These are phyloP conservation scores for Lichenothelia convexa DNA, from an alignment of 495 filamentous ascomycete species.

Conservation along the genomic window DNA sequence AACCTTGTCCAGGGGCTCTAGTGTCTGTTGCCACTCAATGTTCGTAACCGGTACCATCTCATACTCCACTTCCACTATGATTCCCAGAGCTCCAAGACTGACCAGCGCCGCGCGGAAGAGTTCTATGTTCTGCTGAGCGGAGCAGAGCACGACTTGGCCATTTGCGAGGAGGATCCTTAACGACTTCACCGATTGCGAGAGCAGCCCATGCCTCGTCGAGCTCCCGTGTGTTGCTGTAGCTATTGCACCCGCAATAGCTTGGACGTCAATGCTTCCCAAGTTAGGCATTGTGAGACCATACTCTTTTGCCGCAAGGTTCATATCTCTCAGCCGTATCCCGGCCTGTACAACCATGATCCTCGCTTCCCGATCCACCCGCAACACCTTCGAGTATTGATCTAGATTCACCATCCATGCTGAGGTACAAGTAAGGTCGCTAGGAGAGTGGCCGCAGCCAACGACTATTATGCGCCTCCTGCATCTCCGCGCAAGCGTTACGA, in stretches of 20 bases:
- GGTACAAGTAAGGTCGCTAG: constrained; percentile 81
- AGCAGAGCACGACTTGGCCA: constrained; percentile 59
- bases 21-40: constrained; percentile 67
- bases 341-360: constrained; percentile 58
- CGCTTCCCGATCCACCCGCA: constrained; percentile 44
- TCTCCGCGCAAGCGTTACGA: constrained; percentile 60
- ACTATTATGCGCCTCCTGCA: constrained; percentile 64
- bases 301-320: constrained; percentile 50
- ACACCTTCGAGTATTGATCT: constrained; percentile 56
- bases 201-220: constrained; percentile 61
- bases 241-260: constrained; percentile 86
- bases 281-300: constrained; percentile 67
- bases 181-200: constrained; percentile 54
- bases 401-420: constrained; percentile 91
- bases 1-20: constrained; percentile 47
- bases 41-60: constrained; percentile 59
- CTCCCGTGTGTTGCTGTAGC: constrained; percentile 86
- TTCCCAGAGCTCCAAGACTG: constrained; percentile 74
- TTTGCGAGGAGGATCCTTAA: constrained; percentile 71
- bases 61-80: constrained; percentile 76
- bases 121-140: constrained; percentile 44
- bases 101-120: constrained; percentile 81
- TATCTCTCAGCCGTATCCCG: constrained; percentile 59
- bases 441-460: constrained; percentile 78
- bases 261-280: constrained; percentile 83